Base-by-base conservation (phyloP, 1,139 yeast genomes). In the Suhomyces coccinellae region DNA sequence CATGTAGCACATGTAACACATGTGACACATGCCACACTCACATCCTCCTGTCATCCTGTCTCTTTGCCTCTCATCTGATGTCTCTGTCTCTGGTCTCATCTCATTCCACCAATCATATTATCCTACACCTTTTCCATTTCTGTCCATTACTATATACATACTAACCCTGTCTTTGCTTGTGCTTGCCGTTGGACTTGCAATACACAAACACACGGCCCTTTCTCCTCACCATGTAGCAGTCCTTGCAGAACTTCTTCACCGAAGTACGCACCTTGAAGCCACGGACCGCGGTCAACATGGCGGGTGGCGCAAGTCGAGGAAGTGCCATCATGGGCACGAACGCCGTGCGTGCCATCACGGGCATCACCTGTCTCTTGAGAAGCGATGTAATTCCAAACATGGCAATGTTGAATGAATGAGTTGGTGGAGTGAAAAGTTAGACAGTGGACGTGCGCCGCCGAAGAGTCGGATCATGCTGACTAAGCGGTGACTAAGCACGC, bases 121-220 rank as follows among this genome's bases (percentile, higher is more conserved):
- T n/a, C 13, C 15, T 27, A 24, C 26, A 15, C 36, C 24, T 10
- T 34, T 6, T 24, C 24, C 29, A 34, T 24, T 14, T 24, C 24
- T 27, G 22, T 26, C n/a, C 29, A 11, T 10, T 26, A 12, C n/a
- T 27, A 13, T 34, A 22, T 22, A 8, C 22, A 15, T 27, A 34
- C 66, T 67, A 91, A 54, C 97, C 97, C 69, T 91, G 98, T 69
- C 97, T 88, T 68, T 93, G 99, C 71, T 93, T 93, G 69, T 93
- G 99, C 68, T 89, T 89, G 52, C 91, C 90, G 65, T 90, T 89
- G 38, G 93, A 75, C 65, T 91, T 91, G 74, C 98, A 93, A 64
- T 87, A 86, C 33, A 91, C 96, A 56, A 87, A 90, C 20, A 90
- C 95, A 60, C 95, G 77, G 31, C 98, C 98, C 69, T 90, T 91